Conservation (phyloP, 2,329 filamentous ascomycete genomes). For the Diaporthe capsici region DNA sequence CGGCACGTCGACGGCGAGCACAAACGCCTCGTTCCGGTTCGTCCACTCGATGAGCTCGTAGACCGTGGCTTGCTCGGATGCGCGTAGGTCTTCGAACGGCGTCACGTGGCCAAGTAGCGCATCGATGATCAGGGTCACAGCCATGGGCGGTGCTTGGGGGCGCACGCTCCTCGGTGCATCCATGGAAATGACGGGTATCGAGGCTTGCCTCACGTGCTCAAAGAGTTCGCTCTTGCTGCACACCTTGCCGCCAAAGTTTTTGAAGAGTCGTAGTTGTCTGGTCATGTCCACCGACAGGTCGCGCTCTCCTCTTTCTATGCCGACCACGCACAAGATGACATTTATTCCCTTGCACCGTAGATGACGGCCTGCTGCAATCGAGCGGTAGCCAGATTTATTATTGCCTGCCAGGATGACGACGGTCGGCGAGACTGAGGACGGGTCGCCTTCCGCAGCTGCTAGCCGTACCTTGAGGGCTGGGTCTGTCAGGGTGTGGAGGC, state of each 20-base stretch:
- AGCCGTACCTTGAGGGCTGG: constrained; percentile 70
- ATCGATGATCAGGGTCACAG: constrained; percentile 87
- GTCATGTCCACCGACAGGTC: constrained; percentile 85
- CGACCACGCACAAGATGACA: constrained; percentile 86
- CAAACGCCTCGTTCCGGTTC: constrained; percentile 86
- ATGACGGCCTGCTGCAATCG: constrained; percentile 88
- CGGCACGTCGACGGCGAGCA: constrained; percentile 91
- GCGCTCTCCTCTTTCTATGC: constrained; percentile 83
- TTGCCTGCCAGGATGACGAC: constrained; percentile 93
- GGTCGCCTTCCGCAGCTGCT: constrained; percentile 53
- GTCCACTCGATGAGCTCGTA: constrained; percentile 95
- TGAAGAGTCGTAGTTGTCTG: constrained; percentile 86
- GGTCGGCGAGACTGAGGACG: constrained; percentile 51
- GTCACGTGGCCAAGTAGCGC: constrained; percentile 89
- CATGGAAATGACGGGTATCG: constrained; percentile 53
- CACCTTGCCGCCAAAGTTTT: constrained; percentile 84
- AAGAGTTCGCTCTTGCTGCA: constrained; percentile 73
- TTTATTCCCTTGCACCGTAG: constrained; percentile 86
- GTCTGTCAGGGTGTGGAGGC: constrained; percentile 76
- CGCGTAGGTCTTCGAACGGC: constrained; percentile 89
- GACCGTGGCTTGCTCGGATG: constrained; percentile 84
- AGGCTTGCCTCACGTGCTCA: constrained; percentile 67
- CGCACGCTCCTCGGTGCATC: constrained; percentile 52
- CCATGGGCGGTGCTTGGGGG: constrained; percentile 68
- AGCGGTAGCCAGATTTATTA: constrained; percentile 88